These are phyloP conservation scores for Apophysomyces variabilis DNA, from an alignment of 371 early-diverging fungal genomes.

Conservation along the genomic window DNA sequence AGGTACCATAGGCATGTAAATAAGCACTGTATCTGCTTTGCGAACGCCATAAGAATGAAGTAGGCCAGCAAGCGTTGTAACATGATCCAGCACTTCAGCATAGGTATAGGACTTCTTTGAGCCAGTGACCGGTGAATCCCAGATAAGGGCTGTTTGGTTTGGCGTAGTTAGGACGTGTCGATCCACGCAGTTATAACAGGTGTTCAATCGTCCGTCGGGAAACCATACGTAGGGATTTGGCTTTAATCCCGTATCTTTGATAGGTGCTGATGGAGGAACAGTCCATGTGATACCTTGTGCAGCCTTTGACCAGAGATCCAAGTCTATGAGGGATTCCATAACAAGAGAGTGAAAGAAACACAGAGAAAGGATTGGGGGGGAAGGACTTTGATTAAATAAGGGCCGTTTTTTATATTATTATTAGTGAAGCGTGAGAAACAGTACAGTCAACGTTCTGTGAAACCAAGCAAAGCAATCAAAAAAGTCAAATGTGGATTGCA, in stretches of 20 bases:
- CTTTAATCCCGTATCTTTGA: constrained; percentile 21
- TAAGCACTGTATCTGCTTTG: constrained; percentile 84
- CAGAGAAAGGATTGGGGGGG: constrained; percentile 1
- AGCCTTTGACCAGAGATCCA: constrained; percentile 39
- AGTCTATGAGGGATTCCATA: constrained; percentile 19
- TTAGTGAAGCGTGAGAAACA: background rate
- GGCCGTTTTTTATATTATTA: background rate
- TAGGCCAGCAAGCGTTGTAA: constrained; percentile 78
- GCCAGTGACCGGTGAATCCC: constrained; percentile 74
- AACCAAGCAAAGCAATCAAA: background rate
- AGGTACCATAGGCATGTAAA: constrained; percentile 92
- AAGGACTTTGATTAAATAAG: constrained; percentile 3
- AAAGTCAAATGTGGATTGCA: background rate
- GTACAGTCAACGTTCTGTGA: background rate
- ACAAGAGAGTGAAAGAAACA: background rate
- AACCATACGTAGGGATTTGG: constrained; percentile 65
- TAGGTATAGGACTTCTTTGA: constrained; percentile 69
- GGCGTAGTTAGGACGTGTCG: constrained; percentile 67
- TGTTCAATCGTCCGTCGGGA: constrained; percentile 80
- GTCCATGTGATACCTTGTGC: constrained; percentile 47
- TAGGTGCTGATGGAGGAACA: constrained; percentile 32
- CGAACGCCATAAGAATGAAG: constrained; percentile 70
- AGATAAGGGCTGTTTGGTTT: constrained; percentile 74
- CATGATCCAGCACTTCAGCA: constrained; percentile 68
- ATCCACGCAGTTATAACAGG: constrained; percentile 93